Evolutionary conservation across 257 asterid species (phyloP).

Genomic region (Fraxinus quadrangulata): DNA sequence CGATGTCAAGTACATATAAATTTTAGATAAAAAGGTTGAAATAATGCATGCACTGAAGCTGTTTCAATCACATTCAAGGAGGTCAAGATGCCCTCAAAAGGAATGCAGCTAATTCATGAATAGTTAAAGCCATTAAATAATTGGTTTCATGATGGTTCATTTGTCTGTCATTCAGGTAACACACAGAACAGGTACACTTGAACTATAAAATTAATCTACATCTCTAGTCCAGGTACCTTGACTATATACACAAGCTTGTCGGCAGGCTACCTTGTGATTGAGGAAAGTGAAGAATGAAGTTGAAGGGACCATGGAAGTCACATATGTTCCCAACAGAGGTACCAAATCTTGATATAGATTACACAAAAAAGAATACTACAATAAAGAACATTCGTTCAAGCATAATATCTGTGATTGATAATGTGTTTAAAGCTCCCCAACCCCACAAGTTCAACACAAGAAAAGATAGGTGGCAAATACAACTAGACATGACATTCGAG

Average conservation of each 20-base stretch:
- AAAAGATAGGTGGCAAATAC: not conserved
- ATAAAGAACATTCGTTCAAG: not conserved
- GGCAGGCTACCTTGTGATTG: not conserved
- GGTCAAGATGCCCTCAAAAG: not conserved
- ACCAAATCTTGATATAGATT: not conserved
- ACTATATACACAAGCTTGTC: not conserved
- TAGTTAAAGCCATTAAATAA: not conserved
- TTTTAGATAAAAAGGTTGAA: not conserved
- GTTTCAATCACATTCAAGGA: not conserved
- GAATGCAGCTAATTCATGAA: not conserved
- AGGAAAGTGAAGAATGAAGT: not conserved
- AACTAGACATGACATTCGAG: not conserved
- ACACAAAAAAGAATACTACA: not conserved
- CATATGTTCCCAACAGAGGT: not conserved
- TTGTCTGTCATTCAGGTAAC: not conserved
- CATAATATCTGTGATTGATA: not conserved
- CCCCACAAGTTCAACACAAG: not conserved
- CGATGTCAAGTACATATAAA: not conserved
- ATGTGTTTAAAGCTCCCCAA: not conserved
- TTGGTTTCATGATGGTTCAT: not conserved
- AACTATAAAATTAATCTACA: not conserved
- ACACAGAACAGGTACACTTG: not conserved
- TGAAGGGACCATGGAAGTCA: not conserved
- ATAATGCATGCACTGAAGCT: conserved; percentile 2
- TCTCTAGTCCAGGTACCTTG: not conserved